Percentiles rank a stretch among this genome's conserved stretches.
Conservation (phyloP, 305 asterid species). For the Lippia alba region DNA sequence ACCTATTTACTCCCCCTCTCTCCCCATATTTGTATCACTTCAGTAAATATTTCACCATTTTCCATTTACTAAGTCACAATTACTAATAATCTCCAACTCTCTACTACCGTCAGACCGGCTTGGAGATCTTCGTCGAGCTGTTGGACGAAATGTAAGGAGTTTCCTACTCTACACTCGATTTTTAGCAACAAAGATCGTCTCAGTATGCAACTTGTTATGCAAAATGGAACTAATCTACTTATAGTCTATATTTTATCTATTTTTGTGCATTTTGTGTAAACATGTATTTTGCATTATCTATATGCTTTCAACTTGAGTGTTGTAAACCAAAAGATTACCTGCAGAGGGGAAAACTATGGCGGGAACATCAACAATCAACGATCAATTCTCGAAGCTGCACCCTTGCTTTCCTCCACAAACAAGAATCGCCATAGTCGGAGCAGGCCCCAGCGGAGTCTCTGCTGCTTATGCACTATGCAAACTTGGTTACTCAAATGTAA, state of each 20-base stretch:
- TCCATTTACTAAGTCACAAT: neutral
- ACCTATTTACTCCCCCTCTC: neutral
- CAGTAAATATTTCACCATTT: neutral
- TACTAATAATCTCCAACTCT: neutral
- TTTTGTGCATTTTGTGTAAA: neutral
- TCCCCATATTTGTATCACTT: neutral
- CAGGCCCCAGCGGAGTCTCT: slow-evolving; percentile 74
- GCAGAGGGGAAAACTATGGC: slow-evolving; percentile 40
- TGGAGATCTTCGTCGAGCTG: too few relatives aligned
- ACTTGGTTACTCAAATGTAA: slow-evolving; percentile 60
- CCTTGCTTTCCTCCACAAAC: slow-evolving; percentile 52
- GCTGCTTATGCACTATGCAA: slow-evolving; percentile 73
- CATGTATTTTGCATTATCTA: slow-evolving; percentile 27
- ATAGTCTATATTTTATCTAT: too few relatives aligned
- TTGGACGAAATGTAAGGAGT: neutral
- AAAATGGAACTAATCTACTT: too few relatives aligned
- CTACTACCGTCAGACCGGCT: neutral
- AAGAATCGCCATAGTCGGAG: slow-evolving; percentile 68
- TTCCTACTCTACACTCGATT: neutral
- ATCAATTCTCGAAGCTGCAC: slow-evolving; percentile 51
- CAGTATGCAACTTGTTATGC: too few relatives aligned
- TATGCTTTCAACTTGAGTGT: neutral
- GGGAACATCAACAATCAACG: slow-evolving; percentile 36
- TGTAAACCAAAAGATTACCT: slow-evolving; percentile 4
- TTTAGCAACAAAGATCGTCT: neutral